Percentiles rank a stretch among this genome's conserved stretches.
phyloP scores from a whole-genome alignment of 805 yeast species.

The Myxozyma vanderwaltii region DNA sequence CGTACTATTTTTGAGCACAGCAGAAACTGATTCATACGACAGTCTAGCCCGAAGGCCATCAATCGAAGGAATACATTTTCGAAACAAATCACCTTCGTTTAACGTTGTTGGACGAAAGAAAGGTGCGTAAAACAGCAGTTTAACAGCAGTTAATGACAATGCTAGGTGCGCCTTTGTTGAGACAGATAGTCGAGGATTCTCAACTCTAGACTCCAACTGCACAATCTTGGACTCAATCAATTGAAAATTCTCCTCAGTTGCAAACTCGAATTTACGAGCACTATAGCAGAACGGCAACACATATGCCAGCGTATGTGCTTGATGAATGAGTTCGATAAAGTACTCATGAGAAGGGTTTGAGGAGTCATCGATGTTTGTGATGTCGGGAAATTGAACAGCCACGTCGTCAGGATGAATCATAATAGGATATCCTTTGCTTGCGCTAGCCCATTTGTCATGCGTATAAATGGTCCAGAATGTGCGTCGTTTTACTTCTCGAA shows the following conservation, averaged over 20 bases:
- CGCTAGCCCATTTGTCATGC: constrained; percentile 12
- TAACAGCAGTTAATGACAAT: constrained; percentile 8
- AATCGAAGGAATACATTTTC: constrained; percentile 12
- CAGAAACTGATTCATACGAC: constrained; percentile 8
- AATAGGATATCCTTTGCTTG: constrained; percentile 20
- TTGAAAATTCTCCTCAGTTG: constrained; percentile 10
- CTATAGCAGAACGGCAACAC: constrained; percentile 17
- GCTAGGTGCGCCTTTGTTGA: constrained; percentile 12
- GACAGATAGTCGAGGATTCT: constrained; percentile 6
- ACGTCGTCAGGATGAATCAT: constrained; percentile 15
- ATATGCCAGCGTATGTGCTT: constrained; percentile 14
- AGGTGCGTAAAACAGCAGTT: constrained; percentile 14
- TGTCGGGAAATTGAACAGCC: constrained; percentile 14
- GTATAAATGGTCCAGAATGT: constrained; percentile 20
- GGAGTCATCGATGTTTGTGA: constrained; percentile 13
- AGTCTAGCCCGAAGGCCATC: constrained; percentile 13
- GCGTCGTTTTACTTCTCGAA: constrained; percentile 22
- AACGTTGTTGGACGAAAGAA: constrained; percentile 17
- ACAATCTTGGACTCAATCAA: constrained; percentile 6
- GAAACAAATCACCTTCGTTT: constrained; percentile 9
- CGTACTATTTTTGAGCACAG: constrained; percentile 7
- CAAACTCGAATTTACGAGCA: constrained; percentile 7
- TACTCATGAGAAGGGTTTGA: constrained; percentile 11
- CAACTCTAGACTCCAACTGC: neutral
- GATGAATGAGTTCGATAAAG: constrained; percentile 16